Percentiles rank a stretch among this genome's conserved stretches.
Evolutionary conservation across 2,329 filamentous ascomycete species (phyloP).

Genomic region (Gremmenia infestans): DNA sequence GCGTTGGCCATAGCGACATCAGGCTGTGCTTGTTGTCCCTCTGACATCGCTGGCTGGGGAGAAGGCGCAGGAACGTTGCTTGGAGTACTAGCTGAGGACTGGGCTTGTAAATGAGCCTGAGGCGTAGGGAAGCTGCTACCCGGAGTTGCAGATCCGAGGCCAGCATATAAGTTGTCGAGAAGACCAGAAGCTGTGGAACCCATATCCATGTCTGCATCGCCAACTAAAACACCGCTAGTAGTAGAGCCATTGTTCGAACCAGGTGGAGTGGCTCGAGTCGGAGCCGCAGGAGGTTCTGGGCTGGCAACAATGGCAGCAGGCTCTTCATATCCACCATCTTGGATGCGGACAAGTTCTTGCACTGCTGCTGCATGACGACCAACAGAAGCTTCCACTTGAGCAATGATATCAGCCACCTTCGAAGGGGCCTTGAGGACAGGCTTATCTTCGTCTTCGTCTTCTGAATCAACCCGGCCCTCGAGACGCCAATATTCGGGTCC

Average conservation of each 20-base stretch:
- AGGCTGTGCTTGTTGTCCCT: conserved; percentile 11
- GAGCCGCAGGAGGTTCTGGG: conserved; percentile 8
- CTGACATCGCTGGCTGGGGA: conserved; percentile 34
- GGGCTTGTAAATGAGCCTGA: conserved; percentile 53
- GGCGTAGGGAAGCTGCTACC: conserved; percentile 50
- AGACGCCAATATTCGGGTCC: conserved; percentile 59
- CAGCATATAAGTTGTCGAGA: conserved; percentile 65
- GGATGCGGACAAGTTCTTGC: conserved; percentile 62
- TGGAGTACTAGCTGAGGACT: conserved; percentile 55
- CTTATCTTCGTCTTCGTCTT: conserved; percentile 37
- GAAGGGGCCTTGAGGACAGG: conserved; percentile 30
- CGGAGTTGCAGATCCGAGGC: conserved; percentile 53
- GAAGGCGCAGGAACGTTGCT: conserved; percentile 41
- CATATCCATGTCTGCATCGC: conserved; percentile 61
- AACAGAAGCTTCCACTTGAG: conserved; percentile 67
- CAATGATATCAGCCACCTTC: conserved; percentile 67
- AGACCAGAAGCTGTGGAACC: conserved; percentile 56
- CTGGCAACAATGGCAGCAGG: conserved; percentile 26
- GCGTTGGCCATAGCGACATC: conserved; percentile 15
- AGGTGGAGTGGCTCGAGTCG: conserved; percentile 42
- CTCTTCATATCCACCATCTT: conserved; percentile 72
- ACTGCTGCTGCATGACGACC: conserved; percentile 61
- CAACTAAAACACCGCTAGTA: conserved; percentile 47
- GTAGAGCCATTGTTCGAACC: conserved; percentile 52
- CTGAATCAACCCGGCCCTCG: conserved; percentile 52